Conservation (phyloP, 495 filamentous ascomycete genomes). For the Entonaema liquescens region DNA sequence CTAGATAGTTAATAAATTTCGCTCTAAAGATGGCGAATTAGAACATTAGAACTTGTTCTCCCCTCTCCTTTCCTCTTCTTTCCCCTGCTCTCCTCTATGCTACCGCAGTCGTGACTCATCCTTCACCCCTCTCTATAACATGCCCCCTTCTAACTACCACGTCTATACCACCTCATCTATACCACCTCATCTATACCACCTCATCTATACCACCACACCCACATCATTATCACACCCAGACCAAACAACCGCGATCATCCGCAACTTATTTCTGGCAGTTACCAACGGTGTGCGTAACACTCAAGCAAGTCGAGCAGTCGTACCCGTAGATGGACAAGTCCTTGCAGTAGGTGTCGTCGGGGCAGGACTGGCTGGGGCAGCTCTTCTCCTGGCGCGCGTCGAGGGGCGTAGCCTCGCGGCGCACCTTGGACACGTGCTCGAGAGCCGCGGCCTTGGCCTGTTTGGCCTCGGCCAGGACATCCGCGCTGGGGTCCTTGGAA, state of each 20-base stretch:
- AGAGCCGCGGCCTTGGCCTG: slow-evolving; percentile 10
- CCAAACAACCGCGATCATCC: background rate
- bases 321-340: slow-evolving; percentile 23
- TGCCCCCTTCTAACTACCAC: too few species aligned
- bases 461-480: slow-evolving; percentile 22
- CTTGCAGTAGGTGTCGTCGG: slow-evolving; percentile 27
- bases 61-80: background rate
- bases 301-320: slow-evolving; percentile 30
- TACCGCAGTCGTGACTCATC: background rate
- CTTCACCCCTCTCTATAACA: background rate
- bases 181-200: too few species aligned
- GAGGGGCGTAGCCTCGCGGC: slow-evolving; percentile 7
- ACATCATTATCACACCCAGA: too few species aligned
- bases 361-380: slow-evolving; percentile 35
- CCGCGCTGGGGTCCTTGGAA: slow-evolving; percentile 15
- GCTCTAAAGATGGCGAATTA: background rate
- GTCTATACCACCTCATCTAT: too few species aligned
- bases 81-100: too few species aligned
- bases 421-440: slow-evolving; percentile 21
- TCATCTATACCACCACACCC: too few species aligned
- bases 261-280: slow-evolving; percentile 30
- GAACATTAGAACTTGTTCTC: background rate
- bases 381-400: slow-evolving; percentile 17
- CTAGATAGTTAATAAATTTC: too few species aligned
- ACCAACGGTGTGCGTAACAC: slow-evolving; percentile 25